Conservation (phyloP, 805 yeast species). For the Clavispora asparagi region DNA sequence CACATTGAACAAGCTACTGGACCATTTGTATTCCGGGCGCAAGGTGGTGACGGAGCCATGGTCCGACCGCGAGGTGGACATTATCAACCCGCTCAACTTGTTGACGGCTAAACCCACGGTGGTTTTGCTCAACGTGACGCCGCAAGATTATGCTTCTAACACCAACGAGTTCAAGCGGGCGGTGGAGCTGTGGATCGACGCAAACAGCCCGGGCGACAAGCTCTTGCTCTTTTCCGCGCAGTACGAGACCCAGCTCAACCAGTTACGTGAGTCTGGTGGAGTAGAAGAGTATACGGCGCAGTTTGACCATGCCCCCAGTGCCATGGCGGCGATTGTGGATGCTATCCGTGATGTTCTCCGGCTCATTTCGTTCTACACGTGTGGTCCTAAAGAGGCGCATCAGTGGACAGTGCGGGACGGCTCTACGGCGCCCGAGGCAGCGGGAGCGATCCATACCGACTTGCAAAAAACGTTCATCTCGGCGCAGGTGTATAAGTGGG, state of each 20-base stretch:
- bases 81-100: slow-evolving; percentile 66
- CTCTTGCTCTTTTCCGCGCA: slow-evolving; percentile 41
- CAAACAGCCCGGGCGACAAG: slow-evolving; percentile 55
- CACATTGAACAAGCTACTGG: slow-evolving; percentile 28
- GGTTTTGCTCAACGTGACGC: slow-evolving; percentile 67
- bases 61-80: slow-evolving; percentile 57
- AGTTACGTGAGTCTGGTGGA: slow-evolving; percentile 10
- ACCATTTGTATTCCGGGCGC: slow-evolving; percentile 42
- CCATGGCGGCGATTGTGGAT: slow-evolving; percentile 56
- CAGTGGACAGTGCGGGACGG: slow-evolving; percentile 96
- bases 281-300: slow-evolving; percentile 18
- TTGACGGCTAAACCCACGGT: slow-evolving; percentile 88
- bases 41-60: slow-evolving; percentile 58
- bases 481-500: slow-evolving; percentile 87
- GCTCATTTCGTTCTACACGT: slow-evolving; percentile 90
- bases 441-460: slow-evolving; percentile 96
- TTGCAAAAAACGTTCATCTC: slow-evolving; percentile 90
- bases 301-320: slow-evolving; percentile 34
- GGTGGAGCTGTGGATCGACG: slow-evolving; percentile 62
- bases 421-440: slow-evolving; percentile 96
- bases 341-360: slow-evolving; percentile 13
- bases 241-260: slow-evolving; percentile 35
- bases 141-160: slow-evolving; percentile 56
- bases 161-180: slow-evolving; percentile 45
- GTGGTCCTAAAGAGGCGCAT: slow-evolving; percentile 94